phyloP scores from a whole-genome alignment of 1,139 yeast genomes.

The Yamadazyma diddensiae region DNA sequence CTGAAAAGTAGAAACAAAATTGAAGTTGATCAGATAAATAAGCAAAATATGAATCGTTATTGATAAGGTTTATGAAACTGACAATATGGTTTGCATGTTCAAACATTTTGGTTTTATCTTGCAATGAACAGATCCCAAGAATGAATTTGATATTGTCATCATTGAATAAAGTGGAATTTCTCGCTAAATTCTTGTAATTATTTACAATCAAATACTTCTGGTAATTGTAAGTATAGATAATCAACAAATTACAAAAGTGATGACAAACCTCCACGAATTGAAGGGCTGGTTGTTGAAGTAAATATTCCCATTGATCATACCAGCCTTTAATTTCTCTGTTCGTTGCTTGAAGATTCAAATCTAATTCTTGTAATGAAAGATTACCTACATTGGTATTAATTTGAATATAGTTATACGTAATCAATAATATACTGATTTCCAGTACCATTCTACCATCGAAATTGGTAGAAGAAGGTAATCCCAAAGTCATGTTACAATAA shows the following conservation, averaged over 20 bases:
- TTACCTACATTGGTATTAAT: slow-evolving; percentile 23
- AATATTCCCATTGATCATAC: slow-evolving; percentile 70
- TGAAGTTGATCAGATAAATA: slow-evolving; percentile 68
- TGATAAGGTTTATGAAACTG: slow-evolving; percentile 36
- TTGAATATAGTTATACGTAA: slow-evolving; percentile 63
- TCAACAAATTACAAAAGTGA: slow-evolving; percentile 59
- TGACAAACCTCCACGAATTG: slow-evolving; percentile 77
- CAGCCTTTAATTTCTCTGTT: slow-evolving; percentile 48
- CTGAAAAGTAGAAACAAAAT: slow-evolving; percentile 52
- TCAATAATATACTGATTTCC: slow-evolving; percentile 63
- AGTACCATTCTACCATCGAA: slow-evolving; percentile 85
- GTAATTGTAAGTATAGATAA: slow-evolving; percentile 32
- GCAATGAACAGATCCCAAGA: slow-evolving; percentile 15
- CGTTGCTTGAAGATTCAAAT: slow-evolving; percentile 23
- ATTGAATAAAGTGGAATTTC: slow-evolving; percentile 17
- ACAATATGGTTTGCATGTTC: slow-evolving; percentile 44
- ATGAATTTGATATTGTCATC: slow-evolving; percentile 24
- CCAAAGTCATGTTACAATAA: slow-evolving; percentile 59
- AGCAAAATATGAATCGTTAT: slow-evolving; percentile 62
- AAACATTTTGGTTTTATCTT: slow-evolving; percentile 23
- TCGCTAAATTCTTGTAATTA: slow-evolving; percentile 8
- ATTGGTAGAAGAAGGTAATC: slow-evolving; percentile 65
- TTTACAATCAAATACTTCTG: slow-evolving; percentile 17
- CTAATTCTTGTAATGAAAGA: slow-evolving; percentile 21
- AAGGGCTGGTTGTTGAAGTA: slow-evolving; percentile 69